These are phyloP conservation scores for Eimeria maxima DNA, from an alignment of 169 alveolate species.

Conservation along the genomic window DNA sequence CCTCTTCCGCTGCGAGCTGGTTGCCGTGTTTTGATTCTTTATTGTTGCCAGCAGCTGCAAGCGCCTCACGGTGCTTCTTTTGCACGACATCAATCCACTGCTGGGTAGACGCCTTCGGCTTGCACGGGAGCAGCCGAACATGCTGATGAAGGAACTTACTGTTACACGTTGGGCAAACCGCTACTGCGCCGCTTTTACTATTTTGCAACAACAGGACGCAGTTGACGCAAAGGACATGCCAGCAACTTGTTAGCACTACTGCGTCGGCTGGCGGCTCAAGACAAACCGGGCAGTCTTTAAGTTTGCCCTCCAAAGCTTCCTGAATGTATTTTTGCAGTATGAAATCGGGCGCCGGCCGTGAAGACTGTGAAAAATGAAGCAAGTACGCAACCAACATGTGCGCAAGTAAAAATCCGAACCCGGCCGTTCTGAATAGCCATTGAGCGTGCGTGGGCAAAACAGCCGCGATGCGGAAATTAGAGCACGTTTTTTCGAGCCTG, in stretches of 20 bases:
- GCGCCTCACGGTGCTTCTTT: slow-evolving; percentile 39
- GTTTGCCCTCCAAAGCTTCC: slow-evolving; percentile 83
- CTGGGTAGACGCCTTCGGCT: slow-evolving; percentile 23
- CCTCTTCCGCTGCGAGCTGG: background rate
- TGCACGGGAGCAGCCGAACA: slow-evolving; percentile 83
- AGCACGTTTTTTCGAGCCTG: background rate
- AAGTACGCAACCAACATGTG: background rate
- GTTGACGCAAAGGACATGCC: slow-evolving; percentile 87
- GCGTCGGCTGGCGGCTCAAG: slow-evolving; percentile 87
- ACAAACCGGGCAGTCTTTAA: slow-evolving; percentile 88
- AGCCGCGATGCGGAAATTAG: background rate
- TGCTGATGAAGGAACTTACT: slow-evolving; percentile 81
- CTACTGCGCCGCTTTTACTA: slow-evolving; percentile 59
- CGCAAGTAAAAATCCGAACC: background rate
- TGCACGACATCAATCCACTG: slow-evolving; percentile 42
- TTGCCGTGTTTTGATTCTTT: background rate
- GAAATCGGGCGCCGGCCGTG: background rate
- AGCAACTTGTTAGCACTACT: slow-evolving; percentile 86
- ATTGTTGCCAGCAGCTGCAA: slow-evolving; percentile 29
- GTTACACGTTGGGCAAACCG: slow-evolving; percentile 88
- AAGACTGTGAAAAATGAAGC: background rate
- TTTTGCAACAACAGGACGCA: slow-evolving; percentile 83
- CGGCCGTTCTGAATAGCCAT: background rate
- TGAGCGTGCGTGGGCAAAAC: background rate
- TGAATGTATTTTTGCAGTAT: slow-evolving; percentile 35